Percentiles rank a stretch among this genome's conserved stretches.
phyloP scores from a whole-genome alignment of 2,329 filamentous ascomycete species.

The Penicillium sp. region DNA sequence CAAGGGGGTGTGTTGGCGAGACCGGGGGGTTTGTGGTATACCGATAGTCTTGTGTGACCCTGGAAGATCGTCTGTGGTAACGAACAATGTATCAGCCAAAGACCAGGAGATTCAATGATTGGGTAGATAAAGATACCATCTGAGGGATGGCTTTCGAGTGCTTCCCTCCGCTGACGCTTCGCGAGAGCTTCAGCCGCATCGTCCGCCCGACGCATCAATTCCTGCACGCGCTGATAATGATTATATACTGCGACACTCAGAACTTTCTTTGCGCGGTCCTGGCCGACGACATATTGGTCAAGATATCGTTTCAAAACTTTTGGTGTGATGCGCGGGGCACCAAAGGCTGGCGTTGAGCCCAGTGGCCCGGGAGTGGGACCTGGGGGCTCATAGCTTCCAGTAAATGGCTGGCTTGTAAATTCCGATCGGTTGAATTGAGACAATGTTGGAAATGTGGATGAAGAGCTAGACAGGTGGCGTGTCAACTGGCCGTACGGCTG shows the following conservation, averaged over 20 bases:
- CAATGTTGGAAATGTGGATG: slow-evolving; percentile 39
- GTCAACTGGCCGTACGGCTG: slow-evolving; percentile 6
- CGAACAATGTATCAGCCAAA: slow-evolving; percentile 2
- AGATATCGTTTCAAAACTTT: slow-evolving; percentile 77
- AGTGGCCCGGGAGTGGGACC: slow-evolving; percentile 62
- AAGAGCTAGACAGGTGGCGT: slow-evolving; percentile 32
- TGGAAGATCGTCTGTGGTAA: slow-evolving; percentile 55
- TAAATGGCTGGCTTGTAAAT: slow-evolving; percentile 61
- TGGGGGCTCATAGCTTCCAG: slow-evolving; percentile 60
- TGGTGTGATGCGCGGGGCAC: slow-evolving; percentile 58
- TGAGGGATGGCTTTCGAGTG: slow-evolving; percentile 66
- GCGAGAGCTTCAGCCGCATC: slow-evolving; percentile 72
- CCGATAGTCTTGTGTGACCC: slow-evolving; percentile 56
- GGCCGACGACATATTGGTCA: slow-evolving; percentile 93
- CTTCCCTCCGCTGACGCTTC: slow-evolving; percentile 67
- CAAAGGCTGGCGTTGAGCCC: slow-evolving; percentile 55
- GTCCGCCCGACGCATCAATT: slow-evolving; percentile 68
- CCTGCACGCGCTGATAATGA: slow-evolving; percentile 85
- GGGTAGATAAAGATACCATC: slow-evolving; percentile 57
- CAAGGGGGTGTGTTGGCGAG: slow-evolving; percentile 21
- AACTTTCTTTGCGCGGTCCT: slow-evolving; percentile 87
- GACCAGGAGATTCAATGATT: background rate
- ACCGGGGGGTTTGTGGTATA: slow-evolving; percentile 30
- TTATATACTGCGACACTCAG: slow-evolving; percentile 93
- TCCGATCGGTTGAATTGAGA: slow-evolving; percentile 58